phyloP scores from a whole-genome alignment of 129 eudicot species.

The Oenanthe sinensis region DNA sequence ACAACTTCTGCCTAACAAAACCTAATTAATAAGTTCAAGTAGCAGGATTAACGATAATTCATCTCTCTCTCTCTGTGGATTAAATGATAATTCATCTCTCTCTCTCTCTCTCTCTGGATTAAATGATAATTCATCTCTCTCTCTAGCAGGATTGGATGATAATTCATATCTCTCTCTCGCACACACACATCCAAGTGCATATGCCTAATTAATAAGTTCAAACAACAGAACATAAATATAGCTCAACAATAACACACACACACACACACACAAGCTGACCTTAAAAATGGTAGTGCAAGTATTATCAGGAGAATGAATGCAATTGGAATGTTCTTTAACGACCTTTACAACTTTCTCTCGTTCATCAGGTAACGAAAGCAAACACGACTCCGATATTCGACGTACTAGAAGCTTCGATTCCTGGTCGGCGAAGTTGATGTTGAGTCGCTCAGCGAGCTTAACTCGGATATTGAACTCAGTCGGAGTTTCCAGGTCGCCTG shows the following conservation, averaged over 20 bases:
- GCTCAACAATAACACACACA: not conserved
- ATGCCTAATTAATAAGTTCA: not conserved
- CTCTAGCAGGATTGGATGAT: not conserved
- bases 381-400: slow-evolving; percentile 40
- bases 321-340: slow-evolving; percentile 16
- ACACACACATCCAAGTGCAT: not conserved
- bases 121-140: not conserved
- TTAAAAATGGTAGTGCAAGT: slow-evolving; percentile 34
- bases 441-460: slow-evolving; percentile 43
- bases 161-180: not conserved
- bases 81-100: not conserved
- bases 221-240: not conserved
- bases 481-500: slow-evolving; percentile 46
- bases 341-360: not conserved
- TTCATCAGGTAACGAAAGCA: slow-evolving; percentile 34
- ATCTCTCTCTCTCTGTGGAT: not conserved
- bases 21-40: not conserved
- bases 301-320: slow-evolving; percentile 7
- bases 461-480: slow-evolving; percentile 55
- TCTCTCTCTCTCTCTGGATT: not conserved
- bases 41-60: not conserved
- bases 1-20: not conserved
- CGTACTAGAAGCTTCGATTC: slow-evolving; percentile 44
- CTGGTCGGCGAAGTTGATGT: slow-evolving; percentile 38
- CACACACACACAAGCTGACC: slow-evolving; percentile 22